phyloP scores from a whole-genome alignment of 2,329 filamentous ascomycete genomes.

The Diaporthe sp. region DNA sequence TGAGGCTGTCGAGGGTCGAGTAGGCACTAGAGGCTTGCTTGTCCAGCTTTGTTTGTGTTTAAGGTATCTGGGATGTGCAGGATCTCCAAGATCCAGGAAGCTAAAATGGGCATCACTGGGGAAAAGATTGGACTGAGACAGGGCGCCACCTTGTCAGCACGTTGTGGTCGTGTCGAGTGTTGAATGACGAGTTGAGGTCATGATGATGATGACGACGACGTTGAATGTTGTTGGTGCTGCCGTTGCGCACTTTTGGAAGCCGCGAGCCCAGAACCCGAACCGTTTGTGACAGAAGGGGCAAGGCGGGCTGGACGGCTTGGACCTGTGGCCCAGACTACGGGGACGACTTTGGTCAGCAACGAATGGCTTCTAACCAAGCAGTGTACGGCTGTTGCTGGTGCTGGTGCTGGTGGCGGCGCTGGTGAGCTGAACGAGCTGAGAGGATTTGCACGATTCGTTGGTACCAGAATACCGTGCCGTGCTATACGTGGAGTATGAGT shows the following conservation, averaged over 20 bases:
- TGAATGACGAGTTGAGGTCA: not conserved
- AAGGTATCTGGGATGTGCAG: slow-evolving; percentile 20
- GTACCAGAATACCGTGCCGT: not conserved
- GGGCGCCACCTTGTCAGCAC: slow-evolving; percentile 1
- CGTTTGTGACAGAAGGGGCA: slow-evolving; percentile 9
- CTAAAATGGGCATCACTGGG: slow-evolving; percentile 2
- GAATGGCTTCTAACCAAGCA: no score
- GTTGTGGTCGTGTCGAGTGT: not conserved
- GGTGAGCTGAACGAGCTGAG: not conserved
- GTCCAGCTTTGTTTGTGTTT: not conserved
- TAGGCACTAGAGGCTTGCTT: not conserved
- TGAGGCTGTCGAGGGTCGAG: not conserved
- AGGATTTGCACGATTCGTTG: not conserved
- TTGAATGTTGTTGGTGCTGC: not conserved
- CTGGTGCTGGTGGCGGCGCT: not conserved
- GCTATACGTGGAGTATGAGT: not conserved
- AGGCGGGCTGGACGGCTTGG: not conserved
- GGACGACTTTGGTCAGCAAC: slow-evolving; percentile 2
- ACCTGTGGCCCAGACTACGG: slow-evolving; percentile 2
- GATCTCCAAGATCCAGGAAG: slow-evolving; percentile 22
- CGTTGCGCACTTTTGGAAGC: not conserved
- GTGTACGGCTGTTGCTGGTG: not conserved
- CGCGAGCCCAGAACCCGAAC: not conserved
- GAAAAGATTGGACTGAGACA: slow-evolving; percentile 5
- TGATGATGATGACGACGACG: slow-evolving; percentile 1